Conservation (phyloP, 352 stramenopile genomes). For the Pythium apleroticum region DNA sequence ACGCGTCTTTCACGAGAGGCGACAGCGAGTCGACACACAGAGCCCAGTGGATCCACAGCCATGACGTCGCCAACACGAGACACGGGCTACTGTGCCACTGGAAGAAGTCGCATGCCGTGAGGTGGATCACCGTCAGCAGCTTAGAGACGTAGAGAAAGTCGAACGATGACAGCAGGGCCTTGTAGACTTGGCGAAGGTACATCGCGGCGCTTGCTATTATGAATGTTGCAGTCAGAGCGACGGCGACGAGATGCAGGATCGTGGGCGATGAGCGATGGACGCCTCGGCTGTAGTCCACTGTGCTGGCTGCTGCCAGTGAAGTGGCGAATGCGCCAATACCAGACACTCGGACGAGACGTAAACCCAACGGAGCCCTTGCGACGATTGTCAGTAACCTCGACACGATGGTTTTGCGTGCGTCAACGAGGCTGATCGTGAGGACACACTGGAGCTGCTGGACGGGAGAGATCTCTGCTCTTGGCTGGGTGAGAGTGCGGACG, state of each 20-base stretch:
- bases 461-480: not conserved
- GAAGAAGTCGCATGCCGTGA: conserved; percentile 11
- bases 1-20: not conserved
- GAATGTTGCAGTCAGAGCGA: too few relatives aligned
- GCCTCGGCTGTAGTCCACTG: too few relatives aligned
- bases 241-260: too few relatives aligned
- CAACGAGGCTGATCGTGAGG: not conserved
- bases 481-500: too few relatives aligned
- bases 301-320: too few relatives aligned
- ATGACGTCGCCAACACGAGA: conserved; percentile 6
- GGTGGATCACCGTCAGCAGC: conserved; percentile 15
- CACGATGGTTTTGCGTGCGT: too few relatives aligned
- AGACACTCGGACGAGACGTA: too few relatives aligned
- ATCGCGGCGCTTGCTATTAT: not conserved
- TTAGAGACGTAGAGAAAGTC: conserved; percentile 25
- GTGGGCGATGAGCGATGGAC: too few relatives aligned
- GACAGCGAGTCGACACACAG: conserved; percentile 13
- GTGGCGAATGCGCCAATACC: too few relatives aligned
- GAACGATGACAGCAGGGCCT: conserved; percentile 1
- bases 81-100: conserved; percentile 14
- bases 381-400: too few relatives aligned
- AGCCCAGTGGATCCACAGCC: conserved; percentile 24
- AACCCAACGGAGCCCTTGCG: too few relatives aligned
- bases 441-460: too few relatives aligned
- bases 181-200: conserved; percentile 1